A percentile compares a stretch with the other conserved stretches of the same genome.
phyloP scores from a whole-genome alignment of 306 rosid genomes.

The Hippophae gyantsensis region DNA sequence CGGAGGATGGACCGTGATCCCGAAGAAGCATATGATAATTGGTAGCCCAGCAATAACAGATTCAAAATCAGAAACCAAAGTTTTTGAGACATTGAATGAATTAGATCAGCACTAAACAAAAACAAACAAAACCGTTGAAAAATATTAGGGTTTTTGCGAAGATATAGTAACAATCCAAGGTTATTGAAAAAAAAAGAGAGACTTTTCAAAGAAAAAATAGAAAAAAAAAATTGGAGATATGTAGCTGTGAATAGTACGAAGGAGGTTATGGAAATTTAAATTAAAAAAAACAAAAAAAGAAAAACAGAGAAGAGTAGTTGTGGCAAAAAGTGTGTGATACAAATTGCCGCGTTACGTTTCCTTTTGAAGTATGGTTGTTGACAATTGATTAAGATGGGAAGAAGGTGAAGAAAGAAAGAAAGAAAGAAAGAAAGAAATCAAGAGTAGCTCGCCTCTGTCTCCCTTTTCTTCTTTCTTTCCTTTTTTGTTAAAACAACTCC shows the following conservation, averaged over 20 bases:
- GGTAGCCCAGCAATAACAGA: constrained; percentile 26
- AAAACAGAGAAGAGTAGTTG: too few species aligned
- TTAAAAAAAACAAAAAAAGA: too few species aligned
- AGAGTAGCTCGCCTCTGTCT: too few species aligned
- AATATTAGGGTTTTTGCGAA: neutral
- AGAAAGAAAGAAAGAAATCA: too few species aligned
- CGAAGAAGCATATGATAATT: constrained; percentile 21
- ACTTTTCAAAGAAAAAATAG: neutral
- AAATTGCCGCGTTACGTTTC: too few species aligned
- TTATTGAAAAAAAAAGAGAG: neutral
- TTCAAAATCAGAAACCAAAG: constrained; percentile 33
- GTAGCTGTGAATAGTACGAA: neutral
- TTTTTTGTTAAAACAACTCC: too few species aligned
- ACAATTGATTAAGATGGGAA: too few species aligned
- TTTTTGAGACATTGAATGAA: constrained; percentile 29
- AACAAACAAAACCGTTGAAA: neutral
- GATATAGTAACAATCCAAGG: constrained; percentile 2
- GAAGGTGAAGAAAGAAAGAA: too few species aligned
- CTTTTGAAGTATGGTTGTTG: too few species aligned
- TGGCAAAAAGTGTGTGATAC: too few species aligned
- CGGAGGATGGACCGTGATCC: constrained; percentile 70
- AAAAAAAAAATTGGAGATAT: neutral
- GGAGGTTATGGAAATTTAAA: too few species aligned
- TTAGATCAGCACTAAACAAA: constrained; percentile 1
- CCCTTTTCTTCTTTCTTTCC: too few species aligned